Evolutionary conservation across 2,329 filamentous ascomycete species (phyloP).

Genomic region (Colletotrichum tropicale): DNA sequence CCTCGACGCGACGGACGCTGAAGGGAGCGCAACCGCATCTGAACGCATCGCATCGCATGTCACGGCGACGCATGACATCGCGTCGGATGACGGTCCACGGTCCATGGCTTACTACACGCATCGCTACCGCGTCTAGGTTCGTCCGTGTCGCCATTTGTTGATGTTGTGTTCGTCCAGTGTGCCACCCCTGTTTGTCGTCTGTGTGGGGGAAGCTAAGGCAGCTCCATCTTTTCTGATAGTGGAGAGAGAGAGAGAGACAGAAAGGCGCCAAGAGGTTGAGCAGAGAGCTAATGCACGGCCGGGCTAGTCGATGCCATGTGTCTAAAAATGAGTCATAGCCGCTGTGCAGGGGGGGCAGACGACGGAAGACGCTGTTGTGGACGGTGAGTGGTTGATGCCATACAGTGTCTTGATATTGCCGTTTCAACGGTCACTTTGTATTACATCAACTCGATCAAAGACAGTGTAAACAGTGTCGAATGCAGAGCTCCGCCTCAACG

Average conservation of each 20-base stretch:
- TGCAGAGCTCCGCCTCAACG: neutral
- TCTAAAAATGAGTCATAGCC: conserved; percentile 37
- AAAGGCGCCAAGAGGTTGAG: neutral
- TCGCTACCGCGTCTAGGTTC: neutral
- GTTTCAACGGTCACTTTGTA: neutral
- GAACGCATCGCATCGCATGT: conserved; percentile 1
- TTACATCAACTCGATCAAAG: neutral
- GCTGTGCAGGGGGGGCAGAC: conserved; percentile 16
- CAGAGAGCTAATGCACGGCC: conserved; percentile 6
- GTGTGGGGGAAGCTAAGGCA: neutral
- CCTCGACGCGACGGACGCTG: neutral
- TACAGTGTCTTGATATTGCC: neutral
- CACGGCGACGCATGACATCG: conserved; percentile 18
- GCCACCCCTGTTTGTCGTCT: neutral
- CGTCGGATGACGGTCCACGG: neutral
- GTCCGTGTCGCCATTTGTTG: neutral
- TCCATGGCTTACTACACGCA: neutral
- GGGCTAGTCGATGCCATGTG: conserved; percentile 26
- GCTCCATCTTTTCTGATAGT: neutral
- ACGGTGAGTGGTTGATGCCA: conserved; percentile 8
- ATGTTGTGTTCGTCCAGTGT: conserved; percentile 12
- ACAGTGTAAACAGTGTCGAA: neutral
- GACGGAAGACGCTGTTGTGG: conserved; percentile 1
- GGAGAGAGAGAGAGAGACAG: neutral
- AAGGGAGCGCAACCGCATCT: neutral